A percentile compares a stretch with the other conserved stretches of the same genome.
Evolutionary conservation across 306 rosid species (phyloP).

Genomic region (Vigna radiata): DNA sequence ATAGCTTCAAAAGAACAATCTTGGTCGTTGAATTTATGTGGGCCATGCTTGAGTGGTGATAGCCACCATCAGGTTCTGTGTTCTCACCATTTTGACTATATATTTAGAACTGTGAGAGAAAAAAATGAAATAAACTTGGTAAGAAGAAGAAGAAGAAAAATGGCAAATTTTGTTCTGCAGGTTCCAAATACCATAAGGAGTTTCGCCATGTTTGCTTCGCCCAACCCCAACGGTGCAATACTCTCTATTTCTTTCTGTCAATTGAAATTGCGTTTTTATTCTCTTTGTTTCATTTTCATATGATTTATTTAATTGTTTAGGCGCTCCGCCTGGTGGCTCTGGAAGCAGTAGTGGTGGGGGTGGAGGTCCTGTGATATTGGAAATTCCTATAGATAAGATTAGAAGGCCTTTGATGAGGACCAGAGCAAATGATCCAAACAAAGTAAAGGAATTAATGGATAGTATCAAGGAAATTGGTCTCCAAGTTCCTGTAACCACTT

Average conservation of each 20-base stretch:
- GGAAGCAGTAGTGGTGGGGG: slow-evolving; percentile 57
- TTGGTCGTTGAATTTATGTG: slow-evolving; percentile 49
- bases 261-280: background rate
- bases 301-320: slow-evolving; percentile 43
- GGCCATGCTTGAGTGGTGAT: slow-evolving; percentile 26
- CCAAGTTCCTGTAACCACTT: slow-evolving; percentile 79
- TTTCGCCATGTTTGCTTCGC: slow-evolving; percentile 72
- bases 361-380: slow-evolving; percentile 84
- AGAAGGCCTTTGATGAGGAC: slow-evolving; percentile 92
- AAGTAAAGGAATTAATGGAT: slow-evolving; percentile 85
- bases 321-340: slow-evolving; percentile 61
- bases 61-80: slow-evolving; percentile 1
- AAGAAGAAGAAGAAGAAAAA: slow-evolving; percentile 41
- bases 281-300: background rate
- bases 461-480: slow-evolving; percentile 89
- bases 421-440: slow-evolving; percentile 74
- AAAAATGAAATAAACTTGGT: too few relatives aligned
- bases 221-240: slow-evolving; percentile 67
- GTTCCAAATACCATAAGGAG: slow-evolving; percentile 66
- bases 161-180: slow-evolving; percentile 74
- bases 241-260: slow-evolving; percentile 14
- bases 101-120: background rate
- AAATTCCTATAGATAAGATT: slow-evolving; percentile 93
- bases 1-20: slow-evolving; percentile 34
- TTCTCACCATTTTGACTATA: slow-evolving; percentile 14